Evolutionary conservation across 495 filamentous ascomycete species (phyloP), one percentile per base, ranked within the genome.

Genomic region (Hypoxylon lienhwacheense): DNA sequence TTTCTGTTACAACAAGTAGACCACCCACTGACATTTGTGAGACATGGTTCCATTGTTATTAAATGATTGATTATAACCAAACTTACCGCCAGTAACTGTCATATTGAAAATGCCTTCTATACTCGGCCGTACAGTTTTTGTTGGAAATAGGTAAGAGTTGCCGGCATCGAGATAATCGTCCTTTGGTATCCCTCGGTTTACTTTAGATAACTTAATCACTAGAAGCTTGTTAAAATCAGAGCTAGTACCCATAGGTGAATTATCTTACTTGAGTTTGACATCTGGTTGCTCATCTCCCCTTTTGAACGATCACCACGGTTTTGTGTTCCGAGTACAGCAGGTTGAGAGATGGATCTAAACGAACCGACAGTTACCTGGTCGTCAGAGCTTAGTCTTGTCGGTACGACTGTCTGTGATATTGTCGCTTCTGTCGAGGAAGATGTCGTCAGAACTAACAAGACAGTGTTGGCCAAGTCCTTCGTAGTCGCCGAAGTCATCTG

Each of bases 31-130:
- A 3, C 12, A 14, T 6, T 20, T 7, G 7, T 8, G 11, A 21
- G 16, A 19, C 2, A 11, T 31, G 14, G 8, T 26, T 26, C 37
- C 12, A 31, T 20, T 12, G 26, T n/a, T 31, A 11, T 7, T 31
- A 8, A 5, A 4, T 31, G 28, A 10, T 7, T 2, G 28, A 11
- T n/a, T 31, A 31, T 31, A 10, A 31, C 12, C 28, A 22, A 16
- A 48, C 59, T 36, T 52, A 64, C 63, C 48, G 14, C 55, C 19
- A 7, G 49, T 45, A 40, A 29, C 14, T 12, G 26, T 41, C 28
- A 45, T 55, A 12, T 11, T 26, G n/a, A 32, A 39, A 20, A n/a
- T 22, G 7, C 19, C 12, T 36, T 34, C 43, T 29, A 11, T 17
- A 12, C 28, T 51, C 7, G 55, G 32, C 2, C 41, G 51, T 32